Evolutionary conservation across 1,284 basidiomycete species (phyloP).

Genomic region (Ustilago shanxiensis): DNA sequence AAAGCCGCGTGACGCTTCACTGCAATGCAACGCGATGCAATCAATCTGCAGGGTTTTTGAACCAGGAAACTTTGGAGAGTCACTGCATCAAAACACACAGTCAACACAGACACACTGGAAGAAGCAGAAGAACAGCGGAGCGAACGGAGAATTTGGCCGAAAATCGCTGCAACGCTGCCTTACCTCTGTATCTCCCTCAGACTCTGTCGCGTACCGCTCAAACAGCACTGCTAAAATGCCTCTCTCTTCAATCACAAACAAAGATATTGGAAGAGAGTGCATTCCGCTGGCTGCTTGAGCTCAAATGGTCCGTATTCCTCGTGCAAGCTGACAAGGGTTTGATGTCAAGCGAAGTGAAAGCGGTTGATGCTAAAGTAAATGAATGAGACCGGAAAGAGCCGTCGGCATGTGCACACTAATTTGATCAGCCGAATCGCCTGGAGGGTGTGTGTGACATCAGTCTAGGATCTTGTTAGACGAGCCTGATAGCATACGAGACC

Average conservation of each 20-base stretch:
- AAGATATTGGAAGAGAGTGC: neutral
- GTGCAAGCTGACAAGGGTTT: neutral
- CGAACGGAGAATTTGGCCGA: slow-evolving; percentile 4
- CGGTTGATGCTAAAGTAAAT: neutral
- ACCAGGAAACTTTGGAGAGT: neutral
- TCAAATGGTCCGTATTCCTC: neutral
- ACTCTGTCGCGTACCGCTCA: slow-evolving; percentile 1
- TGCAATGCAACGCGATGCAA: slow-evolving; percentile 3
- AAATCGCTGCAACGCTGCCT: neutral
- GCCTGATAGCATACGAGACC: neutral
- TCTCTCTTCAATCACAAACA: neutral
- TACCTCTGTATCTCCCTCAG: neutral
- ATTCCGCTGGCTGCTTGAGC: neutral
- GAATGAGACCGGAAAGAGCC: neutral
- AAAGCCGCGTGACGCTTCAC: neutral
- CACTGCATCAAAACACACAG: neutral
- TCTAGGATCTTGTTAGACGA: neutral
- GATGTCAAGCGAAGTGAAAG: neutral
- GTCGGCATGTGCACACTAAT: neutral
- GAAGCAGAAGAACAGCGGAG: neutral
- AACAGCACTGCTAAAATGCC: neutral
- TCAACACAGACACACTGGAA: neutral
- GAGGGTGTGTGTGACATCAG: neutral
- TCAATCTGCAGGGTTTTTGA: slow-evolving; percentile 4
- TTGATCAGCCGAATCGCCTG: neutral